A percentile compares a stretch with the other conserved stretches of the same genome.
Conservation (phyloP, 208 protist genomes). For the Trypanosomatidae sp. region DNA sequence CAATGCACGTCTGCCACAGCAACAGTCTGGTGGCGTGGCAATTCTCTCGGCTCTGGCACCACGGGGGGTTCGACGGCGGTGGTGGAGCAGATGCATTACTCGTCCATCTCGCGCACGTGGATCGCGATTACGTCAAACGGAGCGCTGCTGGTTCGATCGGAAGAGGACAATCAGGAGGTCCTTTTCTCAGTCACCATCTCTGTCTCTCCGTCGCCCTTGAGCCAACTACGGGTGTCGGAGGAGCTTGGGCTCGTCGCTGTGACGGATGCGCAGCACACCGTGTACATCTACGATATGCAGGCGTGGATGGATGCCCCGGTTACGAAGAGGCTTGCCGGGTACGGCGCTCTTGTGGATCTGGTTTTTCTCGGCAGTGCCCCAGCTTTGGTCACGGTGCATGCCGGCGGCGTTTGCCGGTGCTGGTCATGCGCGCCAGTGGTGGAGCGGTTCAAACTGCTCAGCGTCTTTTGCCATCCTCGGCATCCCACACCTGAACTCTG, state of each 20-base stretch:
- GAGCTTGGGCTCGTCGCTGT: constrained; percentile 56
- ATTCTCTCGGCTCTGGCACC: background rate
- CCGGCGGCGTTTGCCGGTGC: constrained; percentile 37
- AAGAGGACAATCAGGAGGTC: constrained; percentile 31
- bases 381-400: constrained; percentile 47
- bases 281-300: constrained; percentile 62
- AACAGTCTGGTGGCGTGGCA: constrained; percentile 5
- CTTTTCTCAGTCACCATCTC: constrained; percentile 14
- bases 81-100: constrained; percentile 65
- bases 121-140: constrained; percentile 45
- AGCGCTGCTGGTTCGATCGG: constrained; percentile 40
- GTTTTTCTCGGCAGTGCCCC: constrained; percentile 41
- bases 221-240: constrained; percentile 48
- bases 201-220: constrained; percentile 25
- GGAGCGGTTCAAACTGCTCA: constrained; percentile 40
- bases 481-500: background rate
- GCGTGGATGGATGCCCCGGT: constrained; percentile 21
- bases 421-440: constrained; percentile 57
- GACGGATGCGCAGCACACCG: constrained; percentile 32
- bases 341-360: constrained; percentile 24
- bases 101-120: constrained; percentile 35
- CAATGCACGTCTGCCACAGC: constrained; percentile 1
- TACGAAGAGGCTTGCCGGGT: constrained; percentile 9
- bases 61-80: background rate
- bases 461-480: constrained; percentile 22